A percentile compares a stretch with the other conserved stretches of the same genome.
Evolutionary conservation across 352 stramenopile species (phyloP).

Genomic region (Pythium volutum): DNA sequence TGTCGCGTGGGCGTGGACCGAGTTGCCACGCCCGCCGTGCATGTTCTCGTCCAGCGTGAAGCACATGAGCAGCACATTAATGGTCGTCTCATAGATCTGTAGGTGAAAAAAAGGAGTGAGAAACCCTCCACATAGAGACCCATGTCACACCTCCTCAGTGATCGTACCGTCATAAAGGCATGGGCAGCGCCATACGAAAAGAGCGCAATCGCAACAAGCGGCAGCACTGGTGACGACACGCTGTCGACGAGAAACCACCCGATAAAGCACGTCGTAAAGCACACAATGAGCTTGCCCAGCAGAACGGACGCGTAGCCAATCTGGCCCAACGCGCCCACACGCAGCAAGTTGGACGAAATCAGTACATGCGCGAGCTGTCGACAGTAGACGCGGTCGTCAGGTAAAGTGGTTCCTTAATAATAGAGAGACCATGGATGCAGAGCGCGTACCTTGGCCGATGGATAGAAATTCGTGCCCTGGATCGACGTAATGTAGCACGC

Average conservation of each 20-base stretch:
- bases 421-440: neutral
- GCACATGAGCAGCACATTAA: constrained; percentile 84
- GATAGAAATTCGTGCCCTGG: constrained; percentile 74
- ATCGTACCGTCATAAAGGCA: constrained; percentile 73
- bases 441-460: constrained; percentile 57
- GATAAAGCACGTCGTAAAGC: constrained; percentile 60
- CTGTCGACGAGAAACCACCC: constrained; percentile 71
- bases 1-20: constrained; percentile 51
- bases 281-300: constrained; percentile 76
- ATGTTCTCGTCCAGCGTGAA: constrained; percentile 85
- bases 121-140: neutral
- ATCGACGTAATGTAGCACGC: constrained; percentile 78
- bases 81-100: constrained; percentile 85
- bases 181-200: constrained; percentile 80
- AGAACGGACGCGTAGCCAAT: constrained; percentile 70
- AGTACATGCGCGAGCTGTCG: constrained; percentile 56
- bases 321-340: constrained; percentile 57
- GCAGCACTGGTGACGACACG: constrained; percentile 61
- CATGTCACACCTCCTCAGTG: neutral
- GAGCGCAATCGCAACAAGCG: constrained; percentile 57
- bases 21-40: constrained; percentile 72
- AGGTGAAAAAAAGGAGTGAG: neutral
- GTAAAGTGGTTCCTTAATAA: neutral
- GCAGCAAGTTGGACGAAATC: constrained; percentile 67
- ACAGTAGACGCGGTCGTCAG: neutral